Evolutionary conservation across 2,329 filamentous ascomycete species (phyloP), one percentile per base, ranked within the genome.

Genomic region (Botrytis cinerea): DNA sequence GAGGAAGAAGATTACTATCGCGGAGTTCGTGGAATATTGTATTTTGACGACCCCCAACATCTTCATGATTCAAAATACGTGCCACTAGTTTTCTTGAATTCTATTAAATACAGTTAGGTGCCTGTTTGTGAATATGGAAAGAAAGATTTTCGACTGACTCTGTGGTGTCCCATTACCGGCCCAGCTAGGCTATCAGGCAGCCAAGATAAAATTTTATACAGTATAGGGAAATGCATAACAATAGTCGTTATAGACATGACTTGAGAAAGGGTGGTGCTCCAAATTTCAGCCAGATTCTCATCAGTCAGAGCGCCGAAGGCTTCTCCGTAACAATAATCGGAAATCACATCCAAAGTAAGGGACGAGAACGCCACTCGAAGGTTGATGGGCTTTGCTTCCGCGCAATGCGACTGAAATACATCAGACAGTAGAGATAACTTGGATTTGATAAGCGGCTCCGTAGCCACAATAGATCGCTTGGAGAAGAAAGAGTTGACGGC

Each of bases 91-190:
- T 75, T 40, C 62, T 46, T 20, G 71, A 72, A 14, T 72, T 72
- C 71, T 72, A 48, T 32, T 28, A 28, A 6, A 20, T 22, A 12
- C 77, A 82, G 16, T 84, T 76, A 67, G 82, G 76, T 75, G 85
- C 81, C 10, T 84, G 77, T 35, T 80, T 74, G 7, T 71, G 63
- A 57, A 14, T 73, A 54, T 16, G 20, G 28, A 46, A 28, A 25
- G 22, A 22, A 1, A 16, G 12, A 25, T 32, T 25, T 25, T 22
- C 35, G 48, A 59, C 61, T 18, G 14, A 45, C 71, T 35, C 28
- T 72, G 38, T 72, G 62, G 60, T 72, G 71, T 72, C 71, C 46
- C 51, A 68, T 32, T 20, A 73, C 54, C 32, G 46, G 28, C 2
- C 71, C 74, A 75, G 68, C 74, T 25, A 73, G 73, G 71, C 59